These are phyloP conservation scores for Tubosaeta sp. DNA, from an alignment of 768 basidiomycete species.

Conservation along the genomic window DNA sequence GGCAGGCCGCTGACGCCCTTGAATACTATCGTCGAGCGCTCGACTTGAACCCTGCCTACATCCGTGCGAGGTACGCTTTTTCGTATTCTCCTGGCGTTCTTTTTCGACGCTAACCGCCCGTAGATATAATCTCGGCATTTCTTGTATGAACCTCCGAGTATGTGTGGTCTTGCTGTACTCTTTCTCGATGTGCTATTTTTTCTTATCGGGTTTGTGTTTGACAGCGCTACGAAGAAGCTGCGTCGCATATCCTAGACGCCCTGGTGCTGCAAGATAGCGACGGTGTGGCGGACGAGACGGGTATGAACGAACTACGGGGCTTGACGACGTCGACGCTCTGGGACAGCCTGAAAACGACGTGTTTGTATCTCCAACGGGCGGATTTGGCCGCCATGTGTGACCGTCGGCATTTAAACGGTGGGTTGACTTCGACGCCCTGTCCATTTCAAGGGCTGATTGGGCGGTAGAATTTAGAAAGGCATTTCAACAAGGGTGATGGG, in stretches of 20 bases:
- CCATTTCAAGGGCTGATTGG: not conserved
- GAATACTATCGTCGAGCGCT: constrained; percentile 84
- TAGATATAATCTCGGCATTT: constrained; percentile 93
- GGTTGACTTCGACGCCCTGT: constrained; percentile 9
- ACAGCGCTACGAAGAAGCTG: constrained; percentile 83
- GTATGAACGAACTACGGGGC: constrained; percentile 53
- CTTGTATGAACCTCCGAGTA: constrained; percentile 83
- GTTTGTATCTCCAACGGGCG: constrained; percentile 71
- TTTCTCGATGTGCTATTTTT: not conserved
- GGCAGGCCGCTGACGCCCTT: constrained; percentile 74
- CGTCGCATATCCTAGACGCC: constrained; percentile 83
- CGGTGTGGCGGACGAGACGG: constrained; percentile 45
- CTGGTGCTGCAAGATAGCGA: constrained; percentile 87
- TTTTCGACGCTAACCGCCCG: not conserved
- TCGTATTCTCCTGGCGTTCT: not conserved
- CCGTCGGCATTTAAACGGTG: constrained; percentile 62
- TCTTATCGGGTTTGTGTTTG: not conserved
- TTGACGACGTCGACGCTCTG: constrained; percentile 78
- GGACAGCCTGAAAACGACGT: constrained; percentile 83
- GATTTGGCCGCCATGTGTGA: constrained; percentile 79
- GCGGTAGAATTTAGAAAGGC: constrained; percentile 11
- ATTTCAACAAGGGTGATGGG: constrained; percentile 8
- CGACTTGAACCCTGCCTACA: constrained; percentile 84
- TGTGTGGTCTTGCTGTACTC: constrained; percentile 16
- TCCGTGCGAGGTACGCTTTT: constrained; percentile 68